phyloP scores from a whole-genome alignment of 805 yeast genomes.

The Starmerella bombi region DNA sequence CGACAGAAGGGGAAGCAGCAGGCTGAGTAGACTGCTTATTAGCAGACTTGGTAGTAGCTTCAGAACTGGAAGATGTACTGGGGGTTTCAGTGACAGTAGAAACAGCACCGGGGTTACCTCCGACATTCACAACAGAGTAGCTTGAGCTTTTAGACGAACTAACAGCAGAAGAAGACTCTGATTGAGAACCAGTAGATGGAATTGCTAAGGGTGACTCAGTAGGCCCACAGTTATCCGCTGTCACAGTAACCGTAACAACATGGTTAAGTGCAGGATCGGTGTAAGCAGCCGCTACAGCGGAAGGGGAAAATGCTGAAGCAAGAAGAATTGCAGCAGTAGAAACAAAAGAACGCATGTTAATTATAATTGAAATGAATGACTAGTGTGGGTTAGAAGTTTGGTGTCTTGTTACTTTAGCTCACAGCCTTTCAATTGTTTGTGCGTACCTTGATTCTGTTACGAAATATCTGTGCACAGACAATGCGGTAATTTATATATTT shows the following conservation, averaged over 20 bases:
- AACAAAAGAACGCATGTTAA: constrained; percentile 11
- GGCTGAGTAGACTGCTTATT: too few species aligned
- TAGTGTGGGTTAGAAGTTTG: background rate
- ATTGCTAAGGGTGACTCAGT: background rate
- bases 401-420: too few species aligned
- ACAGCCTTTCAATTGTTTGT: background rate
- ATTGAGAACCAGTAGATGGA: background rate
- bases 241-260: constrained; percentile 20
- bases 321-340: constrained; percentile 3
- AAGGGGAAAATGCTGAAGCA: constrained; percentile 2
- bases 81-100: constrained; percentile 13
- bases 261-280: constrained; percentile 22
- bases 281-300: constrained; percentile 16
- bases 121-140: constrained; percentile 24
- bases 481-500: background rate
- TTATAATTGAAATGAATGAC: constrained; percentile 3
- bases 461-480: background rate
- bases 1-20: too few species aligned
- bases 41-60: too few species aligned
- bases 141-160: constrained; percentile 1
- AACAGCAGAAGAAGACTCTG: background rate
- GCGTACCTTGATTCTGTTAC: too few species aligned
- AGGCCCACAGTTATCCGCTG: constrained; percentile 14
- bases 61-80: background rate
- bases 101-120: constrained; percentile 14